Evolutionary conservation across 176 grass and related monocot species (phyloP), one percentile per base, ranked within the genome.

Genomic region (Zizania latifolia): DNA sequence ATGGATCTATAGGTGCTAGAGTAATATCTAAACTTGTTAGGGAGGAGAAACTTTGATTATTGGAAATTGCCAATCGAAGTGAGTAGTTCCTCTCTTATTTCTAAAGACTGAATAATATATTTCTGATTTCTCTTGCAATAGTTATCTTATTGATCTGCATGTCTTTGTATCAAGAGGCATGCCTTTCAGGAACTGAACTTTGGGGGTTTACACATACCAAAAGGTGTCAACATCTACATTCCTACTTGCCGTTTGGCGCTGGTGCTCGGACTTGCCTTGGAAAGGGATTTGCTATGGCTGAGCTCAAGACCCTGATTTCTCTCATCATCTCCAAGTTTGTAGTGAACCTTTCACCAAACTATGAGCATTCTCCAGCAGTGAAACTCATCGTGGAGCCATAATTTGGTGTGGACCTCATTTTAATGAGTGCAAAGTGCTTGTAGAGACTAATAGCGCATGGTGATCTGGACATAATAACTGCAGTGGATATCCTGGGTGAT

Each of bases 221-320:
- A n/a, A n/a, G n/a, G n/a, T n/a, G n/a, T n/a, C n/a, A n/a, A n/a
- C 88, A 83, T 17, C 86, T 88, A n/a, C 68, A 92, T 60, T 81
- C 85, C 37, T 97, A 97, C 81, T 66, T 97, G 70, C 94, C 91
- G 27, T 97, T 97, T 76, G 94, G 91, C 2, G 81, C 91, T 22
- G 94, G 94, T 35, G 85, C 88, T n/a, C 88, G 94, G 43, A 97
- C 94, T 55, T 97, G 94, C 78, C 94, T 97, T 14, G 94, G 94
- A 13, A 91, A 97, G 26, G 92, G 85, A 30, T 97, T 97, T 55
- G 94, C 94, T 30, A 97, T 91, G 75, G 78, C 86, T 36, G 94
- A 97, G 79, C 86, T 97, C 31, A 97, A 97, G 85, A 89, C 92
- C 61, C 66, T 93, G 59, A 86, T 97, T 66, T 93, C 88, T 63